These are phyloP conservation scores for Paramecium sexaurelia DNA, from an alignment of 73 alveolate genomes.

Conservation along the genomic window DNA sequence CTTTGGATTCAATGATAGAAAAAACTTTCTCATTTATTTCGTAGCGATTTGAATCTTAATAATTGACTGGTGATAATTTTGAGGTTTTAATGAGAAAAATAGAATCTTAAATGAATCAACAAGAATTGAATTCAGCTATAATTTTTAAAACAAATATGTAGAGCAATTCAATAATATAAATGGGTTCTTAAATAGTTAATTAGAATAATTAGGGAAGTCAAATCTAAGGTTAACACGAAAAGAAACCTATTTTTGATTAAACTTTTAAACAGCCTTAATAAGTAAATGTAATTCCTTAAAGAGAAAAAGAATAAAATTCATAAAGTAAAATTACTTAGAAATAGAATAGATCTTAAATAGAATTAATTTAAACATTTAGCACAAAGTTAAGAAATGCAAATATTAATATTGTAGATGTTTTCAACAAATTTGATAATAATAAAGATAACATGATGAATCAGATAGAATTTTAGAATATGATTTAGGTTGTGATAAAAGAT, in stretches of 20 bases:
- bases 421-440: not conserved
- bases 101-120: not conserved
- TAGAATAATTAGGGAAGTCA: not conserved
- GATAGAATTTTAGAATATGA: constrained; percentile 16
- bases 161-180: not conserved
- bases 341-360: not conserved
- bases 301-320: not conserved
- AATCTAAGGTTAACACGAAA: not conserved
- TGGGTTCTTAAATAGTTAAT: not conserved
- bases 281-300: not conserved
- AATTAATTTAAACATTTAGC: not conserved
- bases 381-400: not conserved
- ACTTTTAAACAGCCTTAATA: not conserved
- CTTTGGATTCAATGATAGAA: not conserved
- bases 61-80: not conserved
- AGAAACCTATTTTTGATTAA: not conserved
- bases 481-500: not conserved
- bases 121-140: not conserved
- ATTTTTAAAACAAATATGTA: not conserved
- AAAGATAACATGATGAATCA: not conserved
- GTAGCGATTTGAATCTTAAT: not conserved
- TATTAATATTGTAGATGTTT: not conserved
- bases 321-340: not conserved
- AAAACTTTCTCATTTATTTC: not conserved
- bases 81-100: not conserved